These are phyloP conservation scores for Turnera subulata DNA, from an alignment of 345 rosid genomes.

Conservation along the genomic window DNA sequence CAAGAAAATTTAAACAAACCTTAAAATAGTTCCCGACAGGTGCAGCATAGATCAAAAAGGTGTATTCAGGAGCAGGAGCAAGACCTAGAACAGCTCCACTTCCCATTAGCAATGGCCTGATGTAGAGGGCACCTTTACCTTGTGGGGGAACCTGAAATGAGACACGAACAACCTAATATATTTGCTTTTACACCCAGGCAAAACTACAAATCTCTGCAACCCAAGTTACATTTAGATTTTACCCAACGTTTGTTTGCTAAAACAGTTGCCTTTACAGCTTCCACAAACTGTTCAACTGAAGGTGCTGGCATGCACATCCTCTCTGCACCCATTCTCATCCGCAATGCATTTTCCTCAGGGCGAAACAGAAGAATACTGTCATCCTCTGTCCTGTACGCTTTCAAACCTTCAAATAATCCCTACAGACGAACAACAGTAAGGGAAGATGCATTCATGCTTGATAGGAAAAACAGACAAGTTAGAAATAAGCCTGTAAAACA, in stretches of 20 bases:
- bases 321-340: constrained; percentile 86
- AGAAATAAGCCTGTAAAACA: no score
- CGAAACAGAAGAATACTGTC: constrained; percentile 75
- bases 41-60: constrained; percentile 83
- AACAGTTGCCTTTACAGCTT: constrained; percentile 79
- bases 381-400: constrained; percentile 80
- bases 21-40: constrained; percentile 96
- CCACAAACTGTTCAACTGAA: constrained; percentile 74
- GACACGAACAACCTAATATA: constrained; percentile 10
- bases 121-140: constrained; percentile 89
- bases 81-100: constrained; percentile 98
- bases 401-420: constrained; percentile 95
- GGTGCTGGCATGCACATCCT: constrained; percentile 98
- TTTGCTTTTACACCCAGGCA: constrained; percentile 5
- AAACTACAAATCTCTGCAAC: neutral
- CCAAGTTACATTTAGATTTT: constrained; percentile 9
- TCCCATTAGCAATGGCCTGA: constrained; percentile 92
- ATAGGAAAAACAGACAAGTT: neutral
- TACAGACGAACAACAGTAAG: constrained; percentile 13
- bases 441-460: neutral
- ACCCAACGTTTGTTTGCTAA: constrained; percentile 98
- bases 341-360: constrained; percentile 82
- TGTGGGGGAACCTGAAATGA: constrained; percentile 74
- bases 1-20: constrained; percentile 37
- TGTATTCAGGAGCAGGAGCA: constrained; percentile 95